Base-by-base conservation (phyloP, 106 monocot species). In the Allium cepa region DNA sequence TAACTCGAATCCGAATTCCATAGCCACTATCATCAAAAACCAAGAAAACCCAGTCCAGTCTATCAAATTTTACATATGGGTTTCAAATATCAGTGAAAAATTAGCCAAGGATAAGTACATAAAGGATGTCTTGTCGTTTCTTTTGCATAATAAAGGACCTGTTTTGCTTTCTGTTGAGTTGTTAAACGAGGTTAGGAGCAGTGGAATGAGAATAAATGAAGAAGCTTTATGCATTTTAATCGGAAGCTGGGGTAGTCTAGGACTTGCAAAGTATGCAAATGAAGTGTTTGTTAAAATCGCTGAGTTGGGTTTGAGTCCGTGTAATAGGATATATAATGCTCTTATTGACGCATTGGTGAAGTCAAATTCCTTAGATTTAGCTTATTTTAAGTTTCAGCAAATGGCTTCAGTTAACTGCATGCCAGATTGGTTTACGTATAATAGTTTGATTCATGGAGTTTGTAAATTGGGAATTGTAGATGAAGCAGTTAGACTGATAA, bases 311-410 rank as follows among this genome's bases (percentile, higher is more conserved):
- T 72, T 89, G 57, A 82, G 72, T 66, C 86, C 84, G 4, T 88
- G 64, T 63, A 87, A 88, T 3, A 59, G 82, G 26, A 14, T 92
- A 14, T 92, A 92, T 63, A 99, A 99, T 59, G 62, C 87, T 10
- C 79, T 92, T 4, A 99, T 99, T n/a, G 80, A 84, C 52, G 84
- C 92, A 14, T 51, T 92, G 71, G 81, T 99, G 58, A 82, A 76
- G 64, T 61, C 97, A 3, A 79, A 87, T 59, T 86, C 82, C 7
- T 75, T 99, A 9, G 92, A 99, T 73, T 63, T 84, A 9, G 92
- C 92, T 49, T 99, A 99, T 64, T 75, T 87, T 50, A 92, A 83
- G 76, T 99, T 92, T 71, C 89, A 92, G 47, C 97, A 99, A 61
- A 99, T 99, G 97, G 67, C 75, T n/a, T 86, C 97, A 6, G 87